Conservation (phyloP, 129 eudicot species). For the Helianthus annuus region DNA sequence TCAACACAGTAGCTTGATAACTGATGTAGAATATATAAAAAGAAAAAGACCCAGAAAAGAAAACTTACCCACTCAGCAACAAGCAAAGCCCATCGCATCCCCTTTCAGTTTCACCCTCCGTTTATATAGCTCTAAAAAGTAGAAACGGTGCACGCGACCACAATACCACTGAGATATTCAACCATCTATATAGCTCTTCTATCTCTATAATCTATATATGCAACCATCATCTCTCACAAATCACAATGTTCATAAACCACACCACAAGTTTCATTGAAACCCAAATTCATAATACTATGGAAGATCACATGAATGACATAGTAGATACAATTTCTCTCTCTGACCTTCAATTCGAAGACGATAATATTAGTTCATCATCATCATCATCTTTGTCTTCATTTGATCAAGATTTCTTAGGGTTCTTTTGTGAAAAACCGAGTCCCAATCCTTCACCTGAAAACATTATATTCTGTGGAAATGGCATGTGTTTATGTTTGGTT, state of each 20-base stretch:
- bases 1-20: slow-evolving; percentile 18
- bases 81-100: too few relatives aligned
- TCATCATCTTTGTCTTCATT: slow-evolving; percentile 3
- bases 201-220: slow-evolving; percentile 3
- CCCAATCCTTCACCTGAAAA: slow-evolving; percentile 23
- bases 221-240: not conserved
- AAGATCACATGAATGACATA: slow-evolving; percentile 3
- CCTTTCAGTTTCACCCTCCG: too few relatives aligned
- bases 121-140: too few relatives aligned
- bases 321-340: slow-evolving; percentile 32
- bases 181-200: too few relatives aligned
- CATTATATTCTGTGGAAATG: slow-evolving; percentile 30
- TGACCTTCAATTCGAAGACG: slow-evolving; percentile 13
- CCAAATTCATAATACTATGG: not conserved
- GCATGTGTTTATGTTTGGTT: slow-evolving; percentile 47
- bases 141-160: too few relatives aligned
- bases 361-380: slow-evolving; percentile 1
- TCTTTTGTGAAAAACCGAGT: slow-evolving; percentile 31
- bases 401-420: slow-evolving; percentile 39
- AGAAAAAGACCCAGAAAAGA: not conserved
- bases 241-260: slow-evolving; percentile 10
- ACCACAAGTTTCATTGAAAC: not conserved
- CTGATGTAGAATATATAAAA: not conserved
- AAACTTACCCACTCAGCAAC: slow-evolving; percentile 20
- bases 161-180: too few relatives aligned